These are phyloP conservation scores for Pyronema omphalodes DNA, from an alignment of 495 filamentous ascomycete genomes.

Conservation along the genomic window DNA sequence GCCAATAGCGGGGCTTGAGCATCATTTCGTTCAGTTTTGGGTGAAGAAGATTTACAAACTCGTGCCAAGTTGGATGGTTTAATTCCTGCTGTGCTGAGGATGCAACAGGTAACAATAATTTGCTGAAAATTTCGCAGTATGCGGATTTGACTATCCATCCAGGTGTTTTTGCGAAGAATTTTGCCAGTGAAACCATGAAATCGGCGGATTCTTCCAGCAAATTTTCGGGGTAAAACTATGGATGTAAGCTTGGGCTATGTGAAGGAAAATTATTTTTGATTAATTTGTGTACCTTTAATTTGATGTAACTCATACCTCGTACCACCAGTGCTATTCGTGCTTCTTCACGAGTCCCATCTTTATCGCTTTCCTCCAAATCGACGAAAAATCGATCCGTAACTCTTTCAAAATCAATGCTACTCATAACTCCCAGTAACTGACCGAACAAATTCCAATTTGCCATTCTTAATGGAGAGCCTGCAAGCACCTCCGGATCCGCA, in stretches of 20 bases:
- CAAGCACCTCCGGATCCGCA: conserved; percentile 66
- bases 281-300: conserved; percentile 36
- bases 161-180: conserved; percentile 65
- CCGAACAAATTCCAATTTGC: conserved; percentile 91
- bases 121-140: conserved; percentile 80
- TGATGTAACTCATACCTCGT: conserved; percentile 75
- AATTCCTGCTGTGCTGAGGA: conserved; percentile 57
- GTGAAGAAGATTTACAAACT: conserved; percentile 59
- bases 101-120: conserved; percentile 73
- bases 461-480: conserved; percentile 58
- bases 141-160: conserved; percentile 78
- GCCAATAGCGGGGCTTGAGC: conserved; percentile 79
- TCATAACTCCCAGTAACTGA: conserved; percentile 86
- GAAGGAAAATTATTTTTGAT: background rate
- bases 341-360: conserved; percentile 47
- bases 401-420: conserved; percentile 66
- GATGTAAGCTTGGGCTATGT: conserved; percentile 9
- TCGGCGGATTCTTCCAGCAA: conserved; percentile 75
- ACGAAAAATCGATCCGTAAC: conserved; percentile 63
- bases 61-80: conserved; percentile 62
- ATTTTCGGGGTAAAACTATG: conserved; percentile 40
- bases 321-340: conserved; percentile 66
- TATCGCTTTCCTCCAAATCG: conserved; percentile 61
- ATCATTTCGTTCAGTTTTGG: conserved; percentile 64
- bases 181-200: conserved; percentile 62